These are phyloP conservation scores for Plenodomus tracheiphilus DNA, from an alignment of 2,329 filamentous ascomycete species.

Conservation along the genomic window DNA sequence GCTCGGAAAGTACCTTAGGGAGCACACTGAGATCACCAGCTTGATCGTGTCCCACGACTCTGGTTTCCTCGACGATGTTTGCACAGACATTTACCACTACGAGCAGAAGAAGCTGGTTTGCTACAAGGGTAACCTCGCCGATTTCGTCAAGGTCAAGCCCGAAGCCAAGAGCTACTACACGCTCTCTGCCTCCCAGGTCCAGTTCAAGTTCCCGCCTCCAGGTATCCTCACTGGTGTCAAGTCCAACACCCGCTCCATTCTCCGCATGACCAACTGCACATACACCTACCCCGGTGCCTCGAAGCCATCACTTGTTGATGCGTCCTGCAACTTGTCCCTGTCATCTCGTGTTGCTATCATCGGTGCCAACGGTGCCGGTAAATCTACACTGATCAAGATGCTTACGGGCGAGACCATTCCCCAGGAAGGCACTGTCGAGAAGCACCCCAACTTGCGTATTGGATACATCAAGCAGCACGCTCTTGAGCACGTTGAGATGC, in stretches of 20 bases:
- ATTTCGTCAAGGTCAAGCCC: conserved; percentile 85
- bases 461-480: conserved; percentile 99
- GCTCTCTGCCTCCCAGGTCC: conserved; percentile 80
- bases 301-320: conserved; percentile 85
- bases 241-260: conserved; percentile 88
- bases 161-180: conserved; percentile 99
- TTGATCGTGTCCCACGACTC: conserved; percentile 99
- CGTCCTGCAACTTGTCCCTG: conserved; percentile 83
- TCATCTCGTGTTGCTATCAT: conserved; percentile 96
- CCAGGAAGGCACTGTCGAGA: conserved; percentile 84
- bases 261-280: conserved; percentile 89
- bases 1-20: conserved; percentile 93
- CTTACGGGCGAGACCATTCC: conserved; percentile 91
- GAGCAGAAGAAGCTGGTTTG: conserved; percentile 93
- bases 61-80: conserved; percentile 93
- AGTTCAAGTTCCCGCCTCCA: conserved; percentile 97
- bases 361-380: conserved; percentile 95
- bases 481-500: conserved; percentile 98
- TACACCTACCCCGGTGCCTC: conserved; percentile 90
- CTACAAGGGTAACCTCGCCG: conserved; percentile 80
- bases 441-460: conserved; percentile 97
- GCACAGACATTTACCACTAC: conserved; percentile 99
- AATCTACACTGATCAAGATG: conserved; percentile 97
- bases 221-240: conserved; percentile 95
- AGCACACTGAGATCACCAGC: conserved; percentile 94